phyloP scores from a whole-genome alignment of 2,329 filamentous ascomycete genomes.

The Paecilomyces formosus region DNA sequence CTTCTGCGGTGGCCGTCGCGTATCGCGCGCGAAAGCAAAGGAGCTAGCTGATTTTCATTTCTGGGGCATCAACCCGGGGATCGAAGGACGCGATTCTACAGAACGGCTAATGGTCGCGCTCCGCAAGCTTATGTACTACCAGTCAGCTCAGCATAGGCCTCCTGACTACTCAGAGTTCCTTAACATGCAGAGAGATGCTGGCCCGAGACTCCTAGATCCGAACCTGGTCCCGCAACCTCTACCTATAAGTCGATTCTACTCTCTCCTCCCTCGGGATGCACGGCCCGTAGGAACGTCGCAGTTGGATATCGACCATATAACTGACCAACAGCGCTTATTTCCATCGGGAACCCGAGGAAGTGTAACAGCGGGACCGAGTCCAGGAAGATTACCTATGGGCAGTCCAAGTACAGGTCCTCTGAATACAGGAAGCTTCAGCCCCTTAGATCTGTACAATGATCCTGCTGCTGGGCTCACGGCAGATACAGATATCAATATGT shows the following conservation, averaged over 20 bases:
- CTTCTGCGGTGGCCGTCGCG: neutral
- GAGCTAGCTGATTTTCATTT: neutral
- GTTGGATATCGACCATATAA: neutral
- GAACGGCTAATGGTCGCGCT: neutral
- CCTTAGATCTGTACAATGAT: neutral
- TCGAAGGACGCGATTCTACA: neutral
- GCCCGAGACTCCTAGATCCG: neutral
- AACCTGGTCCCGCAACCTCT: neutral
- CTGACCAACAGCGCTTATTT: neutral
- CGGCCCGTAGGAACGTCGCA: neutral
- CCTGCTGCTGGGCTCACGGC: neutral
- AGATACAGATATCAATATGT: neutral
- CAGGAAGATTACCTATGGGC: neutral
- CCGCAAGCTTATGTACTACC: neutral
- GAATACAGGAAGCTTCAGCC: neutral
- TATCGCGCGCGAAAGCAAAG: neutral
- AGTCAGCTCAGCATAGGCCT: constrained; percentile 8
- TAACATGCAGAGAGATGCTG: constrained; percentile 2
- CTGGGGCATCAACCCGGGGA: neutral
- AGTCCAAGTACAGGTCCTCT: neutral
- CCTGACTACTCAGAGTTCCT: constrained; percentile 2
- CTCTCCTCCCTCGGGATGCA: neutral
- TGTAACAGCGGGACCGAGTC: neutral
- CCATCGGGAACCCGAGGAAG: neutral
- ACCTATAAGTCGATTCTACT: neutral